Percentiles rank a stretch among this genome's conserved stretches.
Evolutionary conservation across 768 basidiomycete species (phyloP).

Genomic region (Collybia mongolica): DNA sequence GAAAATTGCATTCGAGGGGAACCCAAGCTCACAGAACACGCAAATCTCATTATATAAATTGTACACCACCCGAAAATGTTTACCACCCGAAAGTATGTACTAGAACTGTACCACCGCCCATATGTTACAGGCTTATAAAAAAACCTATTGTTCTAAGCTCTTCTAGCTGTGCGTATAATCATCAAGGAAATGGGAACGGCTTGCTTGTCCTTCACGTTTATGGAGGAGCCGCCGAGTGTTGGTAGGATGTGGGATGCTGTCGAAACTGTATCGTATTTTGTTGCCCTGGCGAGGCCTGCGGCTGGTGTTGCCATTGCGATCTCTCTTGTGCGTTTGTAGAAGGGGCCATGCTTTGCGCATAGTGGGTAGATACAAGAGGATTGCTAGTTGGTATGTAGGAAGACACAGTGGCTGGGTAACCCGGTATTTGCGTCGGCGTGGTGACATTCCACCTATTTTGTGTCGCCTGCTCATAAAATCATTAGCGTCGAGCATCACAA

Average conservation of each 20-base stretch:
- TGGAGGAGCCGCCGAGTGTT: conserved; percentile 22
- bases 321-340: conserved; percentile 4
- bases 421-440: conserved; percentile 16
- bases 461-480: conserved; percentile 6
- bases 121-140: too few species aligned
- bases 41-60: too few species aligned
- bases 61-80: too few species aligned
- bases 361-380: not conserved
- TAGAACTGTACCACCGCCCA: too few species aligned
- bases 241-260: conserved; percentile 30
- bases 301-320: conserved; percentile 13
- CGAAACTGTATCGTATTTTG: conserved; percentile 23
- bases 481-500: not conserved
- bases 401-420: conserved; percentile 2
- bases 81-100: too few species aligned
- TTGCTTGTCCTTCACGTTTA: not conserved
- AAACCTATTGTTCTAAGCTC: too few species aligned
- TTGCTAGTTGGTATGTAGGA: conserved; percentile 13
- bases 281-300: conserved; percentile 17
- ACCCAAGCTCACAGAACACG: too few species aligned
- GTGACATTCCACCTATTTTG: conserved; percentile 18
- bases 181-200: too few species aligned
- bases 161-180: too few species aligned
- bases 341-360: conserved; percentile 6
- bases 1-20: too few species aligned